These are phyloP conservation scores for Chlamydomonas incerta DNA, from an alignment of 139 green algal genomes.

Conservation along the genomic window DNA sequence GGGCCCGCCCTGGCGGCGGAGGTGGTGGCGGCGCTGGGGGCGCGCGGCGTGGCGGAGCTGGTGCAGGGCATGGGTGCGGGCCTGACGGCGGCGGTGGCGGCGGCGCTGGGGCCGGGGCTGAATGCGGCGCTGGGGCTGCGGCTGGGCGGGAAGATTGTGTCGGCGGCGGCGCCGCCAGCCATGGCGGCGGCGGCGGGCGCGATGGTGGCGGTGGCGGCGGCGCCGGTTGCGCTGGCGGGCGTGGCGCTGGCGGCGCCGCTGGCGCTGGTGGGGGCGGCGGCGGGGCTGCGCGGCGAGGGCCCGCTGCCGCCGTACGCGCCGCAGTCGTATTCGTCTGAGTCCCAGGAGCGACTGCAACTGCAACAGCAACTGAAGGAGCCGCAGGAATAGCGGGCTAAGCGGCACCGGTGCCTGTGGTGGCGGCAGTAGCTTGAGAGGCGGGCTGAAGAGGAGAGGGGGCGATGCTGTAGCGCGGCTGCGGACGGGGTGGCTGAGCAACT, in stretches of 20 bases:
- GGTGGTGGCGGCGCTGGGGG: conserved; percentile 1
- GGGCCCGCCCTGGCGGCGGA: background rate
- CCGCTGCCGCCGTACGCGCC: too few relatives aligned
- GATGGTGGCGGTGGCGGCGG: background rate
- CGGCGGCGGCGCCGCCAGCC: background rate
- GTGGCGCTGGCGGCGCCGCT: background rate
- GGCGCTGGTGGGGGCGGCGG: background rate
- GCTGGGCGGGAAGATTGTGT: conserved; percentile 23
- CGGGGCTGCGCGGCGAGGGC: background rate
- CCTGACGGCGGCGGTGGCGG: conserved; percentile 34
- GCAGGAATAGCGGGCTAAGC: too few relatives aligned
- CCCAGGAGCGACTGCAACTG: too few relatives aligned
- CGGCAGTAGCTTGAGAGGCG: too few relatives aligned
- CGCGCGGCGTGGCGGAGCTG: conserved; percentile 5
- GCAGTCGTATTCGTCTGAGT: too few relatives aligned
- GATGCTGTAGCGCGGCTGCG: too few relatives aligned
- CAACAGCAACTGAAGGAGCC: too few relatives aligned
- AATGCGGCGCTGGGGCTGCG: conserved; percentile 34
- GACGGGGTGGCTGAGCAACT: too few relatives aligned
- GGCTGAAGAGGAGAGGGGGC: too few relatives aligned
- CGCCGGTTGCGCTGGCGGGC: conserved; percentile 1
- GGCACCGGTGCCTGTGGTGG: too few relatives aligned
- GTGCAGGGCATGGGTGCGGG: conserved; percentile 40
- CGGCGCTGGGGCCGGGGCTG: conserved; percentile 4
- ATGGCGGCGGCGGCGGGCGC: background rate